Percentiles rank a stretch among this genome's conserved stretches.
phyloP scores from a whole-genome alignment of 2,329 filamentous ascomycete genomes.

The Fusarium fujikuroi region DNA sequence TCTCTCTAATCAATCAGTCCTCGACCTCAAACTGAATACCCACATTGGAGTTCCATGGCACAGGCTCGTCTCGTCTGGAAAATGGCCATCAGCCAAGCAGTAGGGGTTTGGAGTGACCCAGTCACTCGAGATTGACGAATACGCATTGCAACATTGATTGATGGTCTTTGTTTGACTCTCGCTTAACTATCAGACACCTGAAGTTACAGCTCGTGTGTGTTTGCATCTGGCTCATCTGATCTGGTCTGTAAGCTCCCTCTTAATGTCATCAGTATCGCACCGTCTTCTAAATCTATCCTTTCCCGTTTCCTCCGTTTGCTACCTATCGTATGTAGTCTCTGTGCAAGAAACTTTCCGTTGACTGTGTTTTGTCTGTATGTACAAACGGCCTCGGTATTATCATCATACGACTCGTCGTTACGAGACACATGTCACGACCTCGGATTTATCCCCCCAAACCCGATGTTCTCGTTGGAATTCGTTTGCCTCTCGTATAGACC shows the following conservation, averaged over 20 bases:
- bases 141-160: neutral
- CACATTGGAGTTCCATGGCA: neutral
- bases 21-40: neutral
- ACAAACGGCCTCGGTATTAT: neutral
- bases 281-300: neutral
- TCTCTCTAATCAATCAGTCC: constrained; percentile 32
- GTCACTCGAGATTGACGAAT: neutral
- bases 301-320: neutral
- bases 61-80: neutral
- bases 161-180: neutral
- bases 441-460: constrained; percentile 16
- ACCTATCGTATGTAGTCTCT: neutral
- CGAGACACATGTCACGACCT: neutral
- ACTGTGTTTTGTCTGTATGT: neutral
- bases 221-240: neutral
- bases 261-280: constrained; percentile 1
- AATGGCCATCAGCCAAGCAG: neutral
- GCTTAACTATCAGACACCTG: neutral
- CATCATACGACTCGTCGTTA: neutral
- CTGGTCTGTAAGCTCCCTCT: neutral
- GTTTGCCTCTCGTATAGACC: neutral
- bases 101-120: neutral
- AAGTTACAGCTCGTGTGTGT: neutral
- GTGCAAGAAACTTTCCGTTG: neutral
- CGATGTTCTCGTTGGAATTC: neutral